A percentile compares a stretch with the other conserved stretches of the same genome.
phyloP scores from a whole-genome alignment of 2,329 filamentous ascomycete genomes.

The Venturia oleaginea region DNA sequence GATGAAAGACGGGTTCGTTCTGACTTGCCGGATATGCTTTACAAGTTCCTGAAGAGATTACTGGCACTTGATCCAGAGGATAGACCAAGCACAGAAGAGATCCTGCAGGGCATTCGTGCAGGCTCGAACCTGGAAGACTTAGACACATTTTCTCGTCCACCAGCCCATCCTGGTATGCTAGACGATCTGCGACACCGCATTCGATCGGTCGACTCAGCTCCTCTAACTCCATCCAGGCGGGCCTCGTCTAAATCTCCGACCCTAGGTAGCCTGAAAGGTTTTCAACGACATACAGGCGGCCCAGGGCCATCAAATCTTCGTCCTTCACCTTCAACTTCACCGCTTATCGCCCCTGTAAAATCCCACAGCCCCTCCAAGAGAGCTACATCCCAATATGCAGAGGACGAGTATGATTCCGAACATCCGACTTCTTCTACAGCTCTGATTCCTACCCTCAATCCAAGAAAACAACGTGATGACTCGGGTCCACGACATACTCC shows the following conservation, averaged over 20 bases:
- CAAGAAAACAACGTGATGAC: background rate
- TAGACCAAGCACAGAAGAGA: slow-evolving; percentile 77
- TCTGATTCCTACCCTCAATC: background rate
- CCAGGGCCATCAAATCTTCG: slow-evolving; percentile 9
- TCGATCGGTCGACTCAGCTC: slow-evolving; percentile 32
- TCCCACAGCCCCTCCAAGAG: slow-evolving; percentile 5
- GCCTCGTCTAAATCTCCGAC: slow-evolving; percentile 15
- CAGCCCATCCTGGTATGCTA: slow-evolving; percentile 18
- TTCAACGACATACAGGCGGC: background rate
- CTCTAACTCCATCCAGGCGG: slow-evolving; percentile 14
- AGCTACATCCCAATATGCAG: background rate
- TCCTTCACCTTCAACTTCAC: background rate
- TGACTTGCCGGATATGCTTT: slow-evolving; percentile 79
- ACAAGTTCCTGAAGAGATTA: slow-evolving; percentile 71
- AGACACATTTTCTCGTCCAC: background rate
- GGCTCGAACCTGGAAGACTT: slow-evolving; percentile 45
- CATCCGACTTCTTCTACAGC: background rate
- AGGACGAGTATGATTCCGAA: background rate
- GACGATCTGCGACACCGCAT: slow-evolving; percentile 33
- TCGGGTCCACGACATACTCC: background rate
- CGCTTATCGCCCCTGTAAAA: background rate
- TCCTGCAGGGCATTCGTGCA: slow-evolving; percentile 66
- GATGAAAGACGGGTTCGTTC: slow-evolving; percentile 64
- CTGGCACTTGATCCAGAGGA: slow-evolving; percentile 68
- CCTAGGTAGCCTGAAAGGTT: slow-evolving; percentile 10